Base-by-base conservation (phyloP, 202 grass and related monocot genomes). In the Sporobolus alterniflorus region DNA sequence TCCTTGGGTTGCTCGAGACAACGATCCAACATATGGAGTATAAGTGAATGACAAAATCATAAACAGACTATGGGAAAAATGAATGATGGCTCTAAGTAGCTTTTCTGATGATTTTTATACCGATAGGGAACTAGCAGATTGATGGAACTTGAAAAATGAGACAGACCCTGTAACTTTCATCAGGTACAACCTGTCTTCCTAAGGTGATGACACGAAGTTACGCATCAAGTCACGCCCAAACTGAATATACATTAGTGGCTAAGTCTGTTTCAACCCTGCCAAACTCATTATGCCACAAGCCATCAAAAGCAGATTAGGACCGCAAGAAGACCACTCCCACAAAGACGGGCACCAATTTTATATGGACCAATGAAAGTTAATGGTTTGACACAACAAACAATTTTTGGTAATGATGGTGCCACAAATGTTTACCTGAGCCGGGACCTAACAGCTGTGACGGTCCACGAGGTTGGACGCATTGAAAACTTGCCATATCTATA, bases 221-320 rank as follows among this genome's bases (percentile, higher is more conserved):
- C 4, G 10, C 61, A 61, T 59, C 55, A 21, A 76, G 61, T 81
- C 42, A 81, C 54, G 56, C 15, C 25, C 47, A 64, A 88, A 73
- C 18, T 82, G 29, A 80, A 72, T 31, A 46, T 77, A 30, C 25
- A 22, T 70, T 66, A 82, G 65, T 82, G 83, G 72, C 39, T 31
- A 73, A 47, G 77, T 85, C 71, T 25, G 46, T 66, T 71, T 89
- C 82, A 85, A 72, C 76, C 77, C 40, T 77, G 59, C 83, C 82
- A 62, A 86, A 82, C 67, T 68, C 30, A 90, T 68, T 77, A 82
- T 86, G 66, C 82, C 46, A 78, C 49, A 82, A 60, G 46, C 49
- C 59, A 90, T 73, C 83, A 73, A 73, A 77, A 56, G n/a, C 78
- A 86, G 49, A 77, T 59, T 24, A 67, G 73, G 88, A 67, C 66